Percentiles rank a stretch among this genome's conserved stretches.
Conservation (phyloP, 2,329 filamentous ascomycete species). For the Fusarium protoensiforme region DNA sequence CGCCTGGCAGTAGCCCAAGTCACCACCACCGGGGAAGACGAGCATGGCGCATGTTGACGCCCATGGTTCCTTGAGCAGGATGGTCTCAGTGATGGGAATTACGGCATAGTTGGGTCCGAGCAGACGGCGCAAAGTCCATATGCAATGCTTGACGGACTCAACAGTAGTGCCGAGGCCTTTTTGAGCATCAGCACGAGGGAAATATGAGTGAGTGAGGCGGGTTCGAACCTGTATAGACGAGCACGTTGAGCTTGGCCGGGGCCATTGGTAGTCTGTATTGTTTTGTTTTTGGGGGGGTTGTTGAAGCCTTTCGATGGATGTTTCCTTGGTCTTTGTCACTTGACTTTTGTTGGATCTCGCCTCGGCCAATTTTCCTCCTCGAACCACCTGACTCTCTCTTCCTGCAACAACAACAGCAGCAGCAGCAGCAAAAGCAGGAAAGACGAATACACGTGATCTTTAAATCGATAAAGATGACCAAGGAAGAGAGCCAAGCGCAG, state of each 20-base stretch:
- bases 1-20: constrained; percentile 87
- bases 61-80: constrained; percentile 93
- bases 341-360: constrained; percentile 36
- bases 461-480: constrained; percentile 57
- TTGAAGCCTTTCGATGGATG: neutral
- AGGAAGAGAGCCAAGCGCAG: constrained; percentile 59
- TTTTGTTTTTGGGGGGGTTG: neutral
- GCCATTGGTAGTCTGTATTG: constrained; percentile 61
- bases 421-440: neutral
- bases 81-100: constrained; percentile 81
- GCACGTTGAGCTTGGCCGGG: constrained; percentile 82
- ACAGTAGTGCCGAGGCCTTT: constrained; percentile 85
- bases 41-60: constrained; percentile 85
- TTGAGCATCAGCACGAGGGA: constrained; percentile 9
- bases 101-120: constrained; percentile 94
- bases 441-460: neutral
- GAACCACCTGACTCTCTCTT: constrained; percentile 35
- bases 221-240: constrained; percentile 85
- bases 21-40: constrained; percentile 94
- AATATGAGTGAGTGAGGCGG: neutral
- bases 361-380: constrained; percentile 36
- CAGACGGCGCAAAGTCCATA: constrained; percentile 86
- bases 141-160: constrained; percentile 89
- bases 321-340: constrained; percentile 28
- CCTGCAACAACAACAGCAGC: constrained; percentile 19